These are phyloP conservation scores for Diplodia scrobiculata DNA, from an alignment of 2,329 filamentous ascomycete genomes.

Conservation along the genomic window DNA sequence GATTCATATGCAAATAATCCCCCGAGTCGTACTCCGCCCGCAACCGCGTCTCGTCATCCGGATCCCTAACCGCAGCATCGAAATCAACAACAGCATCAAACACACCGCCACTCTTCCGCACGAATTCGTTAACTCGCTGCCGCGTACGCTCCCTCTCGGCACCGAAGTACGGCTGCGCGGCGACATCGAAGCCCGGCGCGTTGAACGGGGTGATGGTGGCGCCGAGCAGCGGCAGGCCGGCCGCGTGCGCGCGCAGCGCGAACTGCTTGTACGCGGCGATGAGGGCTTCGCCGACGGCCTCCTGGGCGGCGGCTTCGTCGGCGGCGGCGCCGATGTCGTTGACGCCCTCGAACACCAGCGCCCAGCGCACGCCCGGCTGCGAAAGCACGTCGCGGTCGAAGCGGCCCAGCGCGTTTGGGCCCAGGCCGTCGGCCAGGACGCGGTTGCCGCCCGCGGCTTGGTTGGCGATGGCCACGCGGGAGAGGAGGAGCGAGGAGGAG, in stretches of 20 bases:
- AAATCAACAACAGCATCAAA: constrained; percentile 68
- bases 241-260: constrained; percentile 55
- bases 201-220: constrained; percentile 69
- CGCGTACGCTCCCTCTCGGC: constrained; percentile 58
- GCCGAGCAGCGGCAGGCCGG: constrained; percentile 60
- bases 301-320: constrained; percentile 51
- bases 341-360: constrained; percentile 68
- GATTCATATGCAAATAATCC: constrained; percentile 67
- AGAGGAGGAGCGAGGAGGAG: constrained; percentile 46
- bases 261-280: constrained; percentile 64
- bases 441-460: constrained; percentile 71
- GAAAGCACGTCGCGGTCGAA: constrained; percentile 66
- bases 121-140: constrained; percentile 63
- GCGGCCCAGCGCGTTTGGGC: constrained; percentile 62
- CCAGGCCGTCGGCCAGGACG: constrained; percentile 60
- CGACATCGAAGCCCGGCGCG: constrained; percentile 43
- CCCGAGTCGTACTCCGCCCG: constrained; percentile 59
- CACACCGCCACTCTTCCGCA: constrained; percentile 56
- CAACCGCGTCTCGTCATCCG: constrained; percentile 53
- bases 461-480: constrained; percentile 61
- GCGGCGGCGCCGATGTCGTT: constrained; percentile 65
- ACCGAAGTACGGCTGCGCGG: constrained; percentile 55
- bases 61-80: constrained; percentile 59
- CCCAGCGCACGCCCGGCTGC: constrained; percentile 60
- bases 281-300: constrained; percentile 53